Base-by-base conservation (phyloP, 1,284 basidiomycete genomes). In the Takashimella koratensis region DNA sequence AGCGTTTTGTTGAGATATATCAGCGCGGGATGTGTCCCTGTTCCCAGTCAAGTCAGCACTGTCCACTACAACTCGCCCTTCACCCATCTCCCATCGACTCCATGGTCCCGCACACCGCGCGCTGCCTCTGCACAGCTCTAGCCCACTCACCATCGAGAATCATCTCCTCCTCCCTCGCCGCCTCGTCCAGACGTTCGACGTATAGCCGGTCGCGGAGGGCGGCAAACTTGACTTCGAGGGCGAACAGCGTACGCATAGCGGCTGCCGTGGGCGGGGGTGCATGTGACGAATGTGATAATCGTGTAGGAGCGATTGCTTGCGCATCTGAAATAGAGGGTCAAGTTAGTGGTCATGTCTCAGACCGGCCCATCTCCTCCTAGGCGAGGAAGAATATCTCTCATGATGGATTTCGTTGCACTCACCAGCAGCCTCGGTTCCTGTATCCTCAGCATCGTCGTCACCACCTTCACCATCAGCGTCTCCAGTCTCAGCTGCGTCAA, bases 161-260 rank as follows among this genome's bases (percentile, higher is more conserved):
- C 73, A 79, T 78, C 24, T 79, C 77, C 54, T 80, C 78, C 64
- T 83, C 82, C 30, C 73, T 71, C 20, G 78, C 78, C 42, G 81
- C 76, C 58, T 83, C 81, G 49, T 79, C 77, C 66, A 82, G 76
- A 4, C 80, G 67, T 62, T 83, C 82, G 27, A 81, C 65, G 63
- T 81, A 82, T 20, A 83, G 73, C 36, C 77, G 72, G 64, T 83
- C 81, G 23, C 82, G 65, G 42, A 83, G 62, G 30, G 77, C 74
- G 1, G 81, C 81, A 56, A 82, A 81, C 36, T 79, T 78, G 61
- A 83, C 75, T 64, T 83, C 82, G 45, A 82, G 79, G 57, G 75
- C 76, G 20, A 81, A 73, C 23, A 83, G 65, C 0, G 77, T 76
- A 43, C 80, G 78, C 64, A 82, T 76, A 3, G 80, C 79, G 41